Conservation (phyloP, 495 filamentous ascomycete species). For the Friedmanniomyces simplex region DNA sequence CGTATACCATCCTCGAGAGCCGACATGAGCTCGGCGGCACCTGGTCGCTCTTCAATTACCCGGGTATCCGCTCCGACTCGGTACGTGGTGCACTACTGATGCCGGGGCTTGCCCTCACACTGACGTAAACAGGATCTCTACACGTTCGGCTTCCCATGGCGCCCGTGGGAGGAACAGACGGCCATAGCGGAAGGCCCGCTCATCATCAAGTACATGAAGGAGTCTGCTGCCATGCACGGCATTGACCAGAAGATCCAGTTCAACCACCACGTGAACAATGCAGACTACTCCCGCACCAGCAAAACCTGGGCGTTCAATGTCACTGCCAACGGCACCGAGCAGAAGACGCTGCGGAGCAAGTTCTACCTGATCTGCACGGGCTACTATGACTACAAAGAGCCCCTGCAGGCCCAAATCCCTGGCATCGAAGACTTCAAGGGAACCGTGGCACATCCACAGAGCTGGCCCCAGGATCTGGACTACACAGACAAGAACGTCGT, state of each 20-base stretch:
- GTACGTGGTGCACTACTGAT: constrained; percentile 51
- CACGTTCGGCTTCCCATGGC: constrained; percentile 59
- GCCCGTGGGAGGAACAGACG: constrained; percentile 49
- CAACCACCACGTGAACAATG: constrained; percentile 43
- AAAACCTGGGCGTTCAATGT: constrained; percentile 53
- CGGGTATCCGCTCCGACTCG: constrained; percentile 33
- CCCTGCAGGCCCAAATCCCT: constrained; percentile 46
- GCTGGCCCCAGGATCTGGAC: constrained; percentile 46
- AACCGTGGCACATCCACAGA: constrained; percentile 49
- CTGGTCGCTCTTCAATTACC: constrained; percentile 64
- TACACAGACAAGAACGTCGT: constrained; percentile 42
- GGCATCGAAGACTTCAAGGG: constrained; percentile 50
- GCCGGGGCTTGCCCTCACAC: constrained; percentile 31
- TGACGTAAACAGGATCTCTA: constrained; percentile 39
- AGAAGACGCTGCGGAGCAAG: constrained; percentile 39
- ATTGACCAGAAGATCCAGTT: constrained; percentile 54
- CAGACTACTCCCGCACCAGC: constrained; percentile 50
- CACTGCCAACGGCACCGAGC: constrained; percentile 36
- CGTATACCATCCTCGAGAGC: constrained; percentile 53
- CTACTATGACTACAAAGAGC: constrained; percentile 57
- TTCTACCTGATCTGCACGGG: constrained; percentile 56
- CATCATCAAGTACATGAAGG: constrained; percentile 54
- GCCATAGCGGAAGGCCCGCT: constrained; percentile 50
- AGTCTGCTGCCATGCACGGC: constrained; percentile 46
- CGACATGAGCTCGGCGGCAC: constrained; percentile 54